Conservation (phyloP, 1,139 yeast species). For the Kodamaea sp. region DNA sequence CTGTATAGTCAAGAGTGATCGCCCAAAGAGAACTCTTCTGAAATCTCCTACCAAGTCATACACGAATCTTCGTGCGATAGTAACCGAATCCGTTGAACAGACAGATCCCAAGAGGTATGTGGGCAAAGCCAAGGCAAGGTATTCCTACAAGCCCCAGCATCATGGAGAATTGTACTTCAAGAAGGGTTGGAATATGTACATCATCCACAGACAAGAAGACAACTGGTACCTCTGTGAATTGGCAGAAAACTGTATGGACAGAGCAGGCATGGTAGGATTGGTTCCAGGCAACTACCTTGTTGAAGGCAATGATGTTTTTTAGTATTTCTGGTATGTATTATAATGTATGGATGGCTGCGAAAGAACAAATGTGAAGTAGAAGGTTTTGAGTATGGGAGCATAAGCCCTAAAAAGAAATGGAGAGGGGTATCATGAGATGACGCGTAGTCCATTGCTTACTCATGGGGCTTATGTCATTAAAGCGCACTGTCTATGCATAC, state of each 20-base stretch:
- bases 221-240: slow-evolving; percentile 91
- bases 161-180: slow-evolving; percentile 78
- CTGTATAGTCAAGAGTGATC: slow-evolving; percentile 14
- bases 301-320: slow-evolving; percentile 16
- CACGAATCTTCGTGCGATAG: slow-evolving; percentile 32
- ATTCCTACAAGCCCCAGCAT: slow-evolving; percentile 72
- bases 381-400: no score
- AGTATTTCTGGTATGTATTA: slow-evolving; percentile 4
- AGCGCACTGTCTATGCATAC: no score
- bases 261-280: slow-evolving; percentile 57
- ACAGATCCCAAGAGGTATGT: slow-evolving; percentile 53
- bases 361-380: no score
- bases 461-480: no score
- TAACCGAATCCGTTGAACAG: slow-evolving; percentile 30
- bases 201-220: slow-evolving; percentile 77
- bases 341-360: no score
- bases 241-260: slow-evolving; percentile 49
- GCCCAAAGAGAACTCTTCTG: slow-evolving; percentile 11
- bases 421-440: no score
- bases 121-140: slow-evolving; percentile 65
- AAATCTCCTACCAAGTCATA: slow-evolving; percentile 27
- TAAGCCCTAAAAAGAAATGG: no score
- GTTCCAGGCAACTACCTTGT: slow-evolving; percentile 78
- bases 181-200: slow-evolving; percentile 72
- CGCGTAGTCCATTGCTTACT: no score